Conservation (phyloP, 352 stramenopile species). For the Phytophthora sp. region DNA sequence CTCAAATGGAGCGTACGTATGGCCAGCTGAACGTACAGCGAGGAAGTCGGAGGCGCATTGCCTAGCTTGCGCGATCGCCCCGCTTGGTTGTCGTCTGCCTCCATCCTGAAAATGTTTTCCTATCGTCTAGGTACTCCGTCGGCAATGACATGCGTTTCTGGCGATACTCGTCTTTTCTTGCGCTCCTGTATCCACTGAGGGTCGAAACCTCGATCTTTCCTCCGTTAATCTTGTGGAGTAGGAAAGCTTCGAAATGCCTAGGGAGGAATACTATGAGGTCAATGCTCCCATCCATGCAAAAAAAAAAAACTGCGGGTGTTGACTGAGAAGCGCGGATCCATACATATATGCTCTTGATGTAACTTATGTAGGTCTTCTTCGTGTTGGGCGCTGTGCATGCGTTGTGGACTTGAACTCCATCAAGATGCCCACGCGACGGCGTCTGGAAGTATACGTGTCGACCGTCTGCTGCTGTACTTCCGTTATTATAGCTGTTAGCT, state of each 20-base stretch:
- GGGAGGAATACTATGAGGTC: not conserved
- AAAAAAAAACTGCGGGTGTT: not conserved
- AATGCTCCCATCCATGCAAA: not conserved
- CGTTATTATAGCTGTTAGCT: too few species aligned
- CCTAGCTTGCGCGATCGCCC: not conserved
- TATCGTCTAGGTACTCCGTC: too few species aligned
- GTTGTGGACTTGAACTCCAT: not conserved
- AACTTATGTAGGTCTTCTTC: not conserved
- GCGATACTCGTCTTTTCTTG: too few species aligned
- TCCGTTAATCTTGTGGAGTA: too few species aligned
- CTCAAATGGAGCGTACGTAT: not conserved
- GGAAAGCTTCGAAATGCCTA: too few species aligned
- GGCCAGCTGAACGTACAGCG: conserved; percentile 2
- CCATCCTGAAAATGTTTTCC: too few species aligned
- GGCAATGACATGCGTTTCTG: too few species aligned
- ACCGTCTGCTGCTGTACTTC: too few species aligned
- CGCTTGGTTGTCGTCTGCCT: not conserved
- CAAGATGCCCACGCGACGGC: not conserved
- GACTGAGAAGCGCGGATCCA: not conserved
- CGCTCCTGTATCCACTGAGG: too few species aligned
- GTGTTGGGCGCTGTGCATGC: not conserved
- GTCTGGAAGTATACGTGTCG: too few species aligned
- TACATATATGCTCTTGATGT: not conserved
- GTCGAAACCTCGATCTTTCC: too few species aligned
- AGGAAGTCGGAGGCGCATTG: conserved; percentile 10